phyloP scores from a whole-genome alignment of 1,139 yeast species.

The Taphrina wiesneri region DNA sequence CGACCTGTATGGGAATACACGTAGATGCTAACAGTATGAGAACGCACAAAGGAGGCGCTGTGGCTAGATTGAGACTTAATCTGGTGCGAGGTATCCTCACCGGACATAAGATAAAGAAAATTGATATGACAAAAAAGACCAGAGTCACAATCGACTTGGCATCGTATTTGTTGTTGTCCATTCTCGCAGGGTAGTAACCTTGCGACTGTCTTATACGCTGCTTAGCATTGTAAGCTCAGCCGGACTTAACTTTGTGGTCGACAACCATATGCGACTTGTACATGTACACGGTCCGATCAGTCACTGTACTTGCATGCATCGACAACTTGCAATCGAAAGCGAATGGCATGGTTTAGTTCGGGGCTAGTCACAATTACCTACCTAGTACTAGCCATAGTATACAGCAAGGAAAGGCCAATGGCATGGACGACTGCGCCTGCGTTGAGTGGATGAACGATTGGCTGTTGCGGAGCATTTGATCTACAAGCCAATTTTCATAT shows the following conservation, averaged over 20 bases:
- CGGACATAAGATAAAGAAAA: slow-evolving; percentile 29
- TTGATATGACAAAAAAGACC: slow-evolving; percentile 30
- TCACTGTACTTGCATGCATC: no score
- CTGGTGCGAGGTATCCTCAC: slow-evolving; percentile 27
- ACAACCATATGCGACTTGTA: neutral
- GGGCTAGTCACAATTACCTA: no score
- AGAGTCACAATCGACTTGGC: slow-evolving; percentile 31
- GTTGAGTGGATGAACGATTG: neutral
- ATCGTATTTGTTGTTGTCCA: slow-evolving; percentile 16
- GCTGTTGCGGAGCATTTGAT: neutral
- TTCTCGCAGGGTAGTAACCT: neutral
- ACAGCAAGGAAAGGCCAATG: no score
- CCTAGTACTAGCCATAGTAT: no score
- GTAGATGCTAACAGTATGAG: slow-evolving; percentile 28
- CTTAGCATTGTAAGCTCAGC: neutral
- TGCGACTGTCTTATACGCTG: no score
- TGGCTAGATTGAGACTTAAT: slow-evolving; percentile 28
- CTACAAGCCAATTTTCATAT: neutral
- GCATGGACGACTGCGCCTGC: neutral
- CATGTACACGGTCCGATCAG: no score
- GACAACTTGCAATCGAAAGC: no score
- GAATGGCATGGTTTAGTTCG: no score
- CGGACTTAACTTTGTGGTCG: neutral
- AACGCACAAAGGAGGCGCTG: slow-evolving; percentile 34
- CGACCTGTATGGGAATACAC: slow-evolving; percentile 27